A percentile compares a stretch with the other conserved stretches of the same genome.
Evolutionary conservation across 2,329 filamentous ascomycete species (phyloP).

Genomic region (Colletotrichum destructivum): DNA sequence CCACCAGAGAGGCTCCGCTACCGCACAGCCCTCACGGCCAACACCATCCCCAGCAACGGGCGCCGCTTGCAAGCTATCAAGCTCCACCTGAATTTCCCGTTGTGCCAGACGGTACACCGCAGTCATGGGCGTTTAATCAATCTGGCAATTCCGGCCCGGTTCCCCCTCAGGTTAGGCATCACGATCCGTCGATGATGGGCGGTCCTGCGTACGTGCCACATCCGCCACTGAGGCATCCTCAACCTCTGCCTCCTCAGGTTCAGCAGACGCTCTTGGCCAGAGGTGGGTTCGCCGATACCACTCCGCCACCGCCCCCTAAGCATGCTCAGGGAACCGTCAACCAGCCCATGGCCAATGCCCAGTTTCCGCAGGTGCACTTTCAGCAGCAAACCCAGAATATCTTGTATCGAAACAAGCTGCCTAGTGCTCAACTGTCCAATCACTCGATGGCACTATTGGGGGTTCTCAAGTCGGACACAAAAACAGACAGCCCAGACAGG

Average conservation of each 20-base stretch:
- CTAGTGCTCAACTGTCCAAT: slow-evolving; percentile 47
- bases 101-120: slow-evolving; percentile 28
- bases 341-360: slow-evolving; percentile 15
- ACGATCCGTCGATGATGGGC: slow-evolving; percentile 13
- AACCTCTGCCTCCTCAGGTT: slow-evolving; percentile 69
- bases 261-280: slow-evolving; percentile 53
- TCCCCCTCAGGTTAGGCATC: slow-evolving; percentile 12
- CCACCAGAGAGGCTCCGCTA: slow-evolving; percentile 63
- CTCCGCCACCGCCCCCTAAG: slow-evolving; percentile 42
- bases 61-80: slow-evolving; percentile 42
- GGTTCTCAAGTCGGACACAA: slow-evolving; percentile 54
- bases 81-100: slow-evolving; percentile 52
- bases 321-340: slow-evolving; percentile 30
- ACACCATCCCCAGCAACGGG: slow-evolving; percentile 44
- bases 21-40: slow-evolving; percentile 73
- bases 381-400: slow-evolving; percentile 41
- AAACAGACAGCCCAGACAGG: slow-evolving; percentile 10
- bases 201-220: slow-evolving; percentile 23
- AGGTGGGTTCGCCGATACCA: slow-evolving; percentile 30
- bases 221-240: slow-evolving; percentile 55
- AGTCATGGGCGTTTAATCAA: slow-evolving; percentile 34
- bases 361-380: slow-evolving; percentile 20
- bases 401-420: slow-evolving; percentile 40
- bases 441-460: slow-evolving; percentile 57
- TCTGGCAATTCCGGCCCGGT: background rate